Evolutionary conservation across 306 rosid genomes (phyloP), one percentile per base, ranked within the genome.

Genomic region (Coriaria nepalensis): DNA sequence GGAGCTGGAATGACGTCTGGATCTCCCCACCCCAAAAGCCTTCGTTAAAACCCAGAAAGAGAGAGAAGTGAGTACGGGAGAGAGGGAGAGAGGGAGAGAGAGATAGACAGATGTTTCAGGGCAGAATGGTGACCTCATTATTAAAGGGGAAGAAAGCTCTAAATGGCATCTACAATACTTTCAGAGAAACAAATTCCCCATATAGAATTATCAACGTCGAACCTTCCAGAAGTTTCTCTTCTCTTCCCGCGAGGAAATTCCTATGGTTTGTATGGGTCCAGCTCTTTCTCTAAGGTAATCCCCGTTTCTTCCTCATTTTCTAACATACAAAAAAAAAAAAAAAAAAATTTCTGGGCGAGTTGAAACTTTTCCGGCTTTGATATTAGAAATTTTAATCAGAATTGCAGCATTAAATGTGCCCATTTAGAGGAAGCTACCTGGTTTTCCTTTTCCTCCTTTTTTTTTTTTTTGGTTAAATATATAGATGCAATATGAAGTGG

Each of bases 271-370:
- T 37, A 20, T 47, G 54, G 40, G 32, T 20, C 35, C 56, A 43
- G 38, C 36, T 35, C 68, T 45, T 29, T 14, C 48, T 50, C 56
- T 49, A 63, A 63, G 68, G 68, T 63, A 9, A 6, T 36, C 12
- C 0, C 8, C 29, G 29, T 20, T 20, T 11, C 5, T 44, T 45
- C 43, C 33, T 11, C 34, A 2, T 34, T 13, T 0, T 32, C 37
- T 37, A n/a, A n/a, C n/a, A n/a, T n/a, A n/a, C n/a, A n/a, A n/a
- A n/a, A n/a, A n/a, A n/a, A n/a, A n/a, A n/a, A n/a, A n/a, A 6
- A 5, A 45, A 0, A 15, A 10, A 29, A 35, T 33, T 15, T 43
- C 4, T 44, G 15, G 14, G 32, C 34, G 9, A 10, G 8, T 6
- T 33, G 20, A 4, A 33, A 41, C 11, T 33, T 29, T 5, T 7